Conservation (phyloP, 1,284 basidiomycete genomes). For the Ustilago curta region DNA sequence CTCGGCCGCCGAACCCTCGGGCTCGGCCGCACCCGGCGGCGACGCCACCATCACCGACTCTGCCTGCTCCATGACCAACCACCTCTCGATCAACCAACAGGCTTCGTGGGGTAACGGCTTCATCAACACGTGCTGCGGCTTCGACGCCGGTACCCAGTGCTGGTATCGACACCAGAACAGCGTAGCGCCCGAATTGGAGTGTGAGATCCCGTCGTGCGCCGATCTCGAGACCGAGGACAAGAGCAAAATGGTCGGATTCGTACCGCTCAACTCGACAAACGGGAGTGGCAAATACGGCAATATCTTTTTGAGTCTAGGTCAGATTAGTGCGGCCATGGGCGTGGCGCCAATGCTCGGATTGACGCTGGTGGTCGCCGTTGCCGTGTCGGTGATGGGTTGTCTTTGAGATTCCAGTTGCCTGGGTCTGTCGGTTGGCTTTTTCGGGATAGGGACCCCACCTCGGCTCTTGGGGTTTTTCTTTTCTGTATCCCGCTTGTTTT, state of each 20-base stretch:
- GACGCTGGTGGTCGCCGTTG: neutral
- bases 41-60: slow-evolving; percentile 50
- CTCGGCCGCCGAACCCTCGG: slow-evolving; percentile 29
- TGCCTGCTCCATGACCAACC: slow-evolving; percentile 47
- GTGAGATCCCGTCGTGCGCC: slow-evolving; percentile 50
- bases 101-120: slow-evolving; percentile 56
- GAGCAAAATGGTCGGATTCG: slow-evolving; percentile 47
- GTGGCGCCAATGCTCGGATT: slow-evolving; percentile 12
- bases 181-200: slow-evolving; percentile 29
- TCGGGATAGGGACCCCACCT: no score
- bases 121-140: slow-evolving; percentile 57
- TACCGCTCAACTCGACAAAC: slow-evolving; percentile 49
- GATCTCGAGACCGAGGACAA: slow-evolving; percentile 48
- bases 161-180: slow-evolving; percentile 47
- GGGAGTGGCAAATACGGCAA: slow-evolving; percentile 57
- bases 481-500: neutral
- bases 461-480: no score
- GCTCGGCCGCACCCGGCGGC: slow-evolving; percentile 38
- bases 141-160: slow-evolving; percentile 35
- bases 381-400: slow-evolving; percentile 2
- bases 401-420: neutral
- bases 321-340: slow-evolving; percentile 1
- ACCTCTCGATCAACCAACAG: slow-evolving; percentile 54
- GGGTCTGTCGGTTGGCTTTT: neutral
- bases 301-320: slow-evolving; percentile 50